A percentile compares a stretch with the other conserved stretches of the same genome.
Conservation (phyloP, 2,329 filamentous ascomycete genomes). For the Phyllosticta ampelicida region DNA sequence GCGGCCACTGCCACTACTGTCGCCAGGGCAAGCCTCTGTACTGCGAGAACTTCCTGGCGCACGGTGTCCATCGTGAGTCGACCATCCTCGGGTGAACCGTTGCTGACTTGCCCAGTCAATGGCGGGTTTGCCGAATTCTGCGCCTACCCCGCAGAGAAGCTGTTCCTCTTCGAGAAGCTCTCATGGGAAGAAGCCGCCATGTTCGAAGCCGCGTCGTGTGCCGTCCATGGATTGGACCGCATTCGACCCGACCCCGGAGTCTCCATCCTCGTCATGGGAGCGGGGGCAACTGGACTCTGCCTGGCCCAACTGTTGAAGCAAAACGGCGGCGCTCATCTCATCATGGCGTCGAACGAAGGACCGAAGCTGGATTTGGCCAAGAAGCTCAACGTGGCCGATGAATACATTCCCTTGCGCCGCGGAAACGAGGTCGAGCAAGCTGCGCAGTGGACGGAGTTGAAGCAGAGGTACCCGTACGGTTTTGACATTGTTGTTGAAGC, state of each 20-base stretch:
- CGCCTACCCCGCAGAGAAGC: constrained; percentile 43
- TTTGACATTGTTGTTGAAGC: constrained; percentile 66
- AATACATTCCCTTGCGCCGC: constrained; percentile 34
- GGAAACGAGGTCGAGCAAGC: constrained; percentile 35
- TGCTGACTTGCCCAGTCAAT: constrained; percentile 36
- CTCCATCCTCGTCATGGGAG: constrained; percentile 54
- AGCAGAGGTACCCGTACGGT: constrained; percentile 56
- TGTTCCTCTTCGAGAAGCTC: constrained; percentile 57
- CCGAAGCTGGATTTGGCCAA: constrained; percentile 60
- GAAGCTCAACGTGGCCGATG: constrained; percentile 36
- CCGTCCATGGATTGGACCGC: constrained; percentile 59
- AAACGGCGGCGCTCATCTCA: constrained; percentile 59
- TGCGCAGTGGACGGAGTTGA: constrained; percentile 50
- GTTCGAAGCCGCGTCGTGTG: constrained; percentile 59
- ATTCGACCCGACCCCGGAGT: constrained; percentile 56
- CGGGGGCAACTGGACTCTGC: constrained; percentile 55
- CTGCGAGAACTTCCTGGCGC: constrained; percentile 58
- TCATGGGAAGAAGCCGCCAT: constrained; percentile 58
- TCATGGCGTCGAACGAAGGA: constrained; percentile 57
- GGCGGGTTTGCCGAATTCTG: constrained; percentile 65
- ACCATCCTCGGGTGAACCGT: neutral
- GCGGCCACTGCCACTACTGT: constrained; percentile 64
- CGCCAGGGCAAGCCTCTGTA: constrained; percentile 55
- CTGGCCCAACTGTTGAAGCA: constrained; percentile 52
- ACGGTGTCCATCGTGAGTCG: constrained; percentile 44